Evolutionary conservation across 73 alveolate genomes (phyloP), one percentile per base, ranked within the genome.

Genomic region (Durusdinium trenchii): DNA sequence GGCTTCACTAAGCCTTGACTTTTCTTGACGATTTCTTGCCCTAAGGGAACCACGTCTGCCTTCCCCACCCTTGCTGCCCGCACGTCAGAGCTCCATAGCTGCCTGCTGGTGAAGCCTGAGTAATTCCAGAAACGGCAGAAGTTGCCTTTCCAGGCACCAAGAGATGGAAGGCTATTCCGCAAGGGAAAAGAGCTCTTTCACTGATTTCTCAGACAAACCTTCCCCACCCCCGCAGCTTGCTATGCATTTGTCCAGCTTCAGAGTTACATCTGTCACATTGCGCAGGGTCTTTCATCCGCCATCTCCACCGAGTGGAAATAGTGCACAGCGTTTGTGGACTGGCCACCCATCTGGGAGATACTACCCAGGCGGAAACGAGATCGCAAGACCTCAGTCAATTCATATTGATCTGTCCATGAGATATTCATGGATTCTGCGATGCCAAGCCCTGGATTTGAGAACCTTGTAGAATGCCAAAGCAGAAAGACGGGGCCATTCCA

Each of bases 61-160:
- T n/a, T n/a, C n/a, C n/a, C n/a, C n/a, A n/a, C n/a, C n/a, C n/a
- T n/a, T n/a, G n/a, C n/a, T n/a, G n/a, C n/a, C n/a, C n/a, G 18
- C 42, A 23, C 94, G 38, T 84, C 51, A 3, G 94, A 84, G 94
- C 94, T 84, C 94, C 94, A 84, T 14, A 84, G 76, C 75, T 84
- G 94, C 94, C 51, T 84, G 94, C 94, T 84, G 50, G 94, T 84
- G 76, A 84, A 84, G 94, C 94, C 94, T 84, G 35, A 4, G 45
- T 9, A 43, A 47, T n/a, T n/a, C n/a, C n/a, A n/a, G n/a, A n/a
- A n/a, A n/a, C n/a, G n/a, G n/a, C n/a, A n/a, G n/a, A n/a, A n/a
- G n/a, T n/a, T n/a, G n/a, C n/a, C n/a, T n/a, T n/a, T n/a, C n/a
- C n/a, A n/a, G n/a, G n/a, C n/a, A n/a, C n/a, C n/a, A n/a, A n/a